A percentile compares a stretch with the other conserved stretches of the same genome.
phyloP scores from a whole-genome alignment of 2,329 filamentous ascomycete species.

The Arthrobotrys musiformis region DNA sequence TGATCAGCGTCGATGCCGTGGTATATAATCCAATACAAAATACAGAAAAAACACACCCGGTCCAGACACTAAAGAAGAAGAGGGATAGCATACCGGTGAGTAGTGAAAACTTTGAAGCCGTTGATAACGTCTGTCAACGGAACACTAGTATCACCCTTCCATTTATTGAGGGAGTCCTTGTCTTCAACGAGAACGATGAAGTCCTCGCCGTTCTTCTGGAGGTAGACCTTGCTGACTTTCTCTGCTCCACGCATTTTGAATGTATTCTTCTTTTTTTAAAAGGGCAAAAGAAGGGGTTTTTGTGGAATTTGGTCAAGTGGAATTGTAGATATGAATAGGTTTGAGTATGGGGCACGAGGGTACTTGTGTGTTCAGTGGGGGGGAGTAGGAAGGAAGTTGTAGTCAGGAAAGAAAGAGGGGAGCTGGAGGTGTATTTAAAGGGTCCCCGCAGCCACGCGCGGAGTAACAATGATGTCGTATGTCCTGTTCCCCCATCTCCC shows the following conservation, averaged over 20 bases:
- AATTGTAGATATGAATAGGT: neutral
- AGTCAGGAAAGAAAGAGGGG: neutral
- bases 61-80: neutral
- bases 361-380: conserved; percentile 22
- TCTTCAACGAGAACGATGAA: conserved; percentile 75
- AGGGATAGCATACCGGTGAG: conserved; percentile 76
- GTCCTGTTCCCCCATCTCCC: neutral
- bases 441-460: neutral
- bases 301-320: neutral
- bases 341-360: neutral
- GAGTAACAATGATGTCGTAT: conserved; percentile 23
- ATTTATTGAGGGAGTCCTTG: conserved; percentile 76
- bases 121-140: conserved; percentile 86
- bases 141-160: conserved; percentile 81
- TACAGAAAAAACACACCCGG: too few relatives aligned
- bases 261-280: neutral
- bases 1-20: neutral
- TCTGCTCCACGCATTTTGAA: conserved; percentile 78
- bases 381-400: neutral
- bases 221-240: conserved; percentile 80
- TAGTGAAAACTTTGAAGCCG: conserved; percentile 88
- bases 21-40: too few relatives aligned
- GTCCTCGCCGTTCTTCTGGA: conserved; percentile 78
- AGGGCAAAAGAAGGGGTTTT: too few relatives aligned
- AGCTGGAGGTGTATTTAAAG: conserved; percentile 33